These are phyloP conservation scores for Dissoconium aciculare DNA, from an alignment of 2,329 filamentous ascomycete species.

Conservation along the genomic window DNA sequence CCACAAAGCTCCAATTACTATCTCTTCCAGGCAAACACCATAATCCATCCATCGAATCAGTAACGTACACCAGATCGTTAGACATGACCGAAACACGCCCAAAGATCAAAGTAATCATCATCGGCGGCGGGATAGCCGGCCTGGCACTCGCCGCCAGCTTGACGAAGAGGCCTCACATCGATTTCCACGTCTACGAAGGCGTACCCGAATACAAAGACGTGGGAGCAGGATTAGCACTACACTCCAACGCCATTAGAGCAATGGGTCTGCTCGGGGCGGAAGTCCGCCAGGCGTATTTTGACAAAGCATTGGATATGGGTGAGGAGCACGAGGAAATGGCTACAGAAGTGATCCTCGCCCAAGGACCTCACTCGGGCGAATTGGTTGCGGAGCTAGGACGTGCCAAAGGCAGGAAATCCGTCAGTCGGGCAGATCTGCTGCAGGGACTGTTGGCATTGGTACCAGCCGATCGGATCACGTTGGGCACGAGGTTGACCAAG, in stretches of 20 bases:
- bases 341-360: slow-evolving; percentile 22
- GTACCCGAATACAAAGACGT: slow-evolving; percentile 34
- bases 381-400: slow-evolving; percentile 25
- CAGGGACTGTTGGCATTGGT: slow-evolving; percentile 34
- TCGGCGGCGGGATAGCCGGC: slow-evolving; percentile 39
- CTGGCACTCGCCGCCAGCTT: slow-evolving; percentile 36
- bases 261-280: slow-evolving; percentile 25
- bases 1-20: neutral
- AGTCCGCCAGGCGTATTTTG: slow-evolving; percentile 33
- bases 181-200: slow-evolving; percentile 38
- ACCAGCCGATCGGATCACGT: slow-evolving; percentile 28
- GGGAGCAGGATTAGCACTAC: slow-evolving; percentile 36
- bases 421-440: slow-evolving; percentile 37
- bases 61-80: too few species aligned
- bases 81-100: too few species aligned
- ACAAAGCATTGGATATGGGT: slow-evolving; percentile 34
- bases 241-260: slow-evolving; percentile 40
- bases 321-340: slow-evolving; percentile 23
- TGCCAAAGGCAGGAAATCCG: slow-evolving; percentile 23
- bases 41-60: slow-evolving; percentile 4
- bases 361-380: slow-evolving; percentile 27
- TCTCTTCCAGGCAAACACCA: neutral
- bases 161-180: slow-evolving; percentile 27
- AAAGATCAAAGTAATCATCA: slow-evolving; percentile 31
- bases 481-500: slow-evolving; percentile 29